These are phyloP conservation scores for Gypsophila paniculata DNA, from an alignment of 179 eudicot species.

Conservation along the genomic window DNA sequence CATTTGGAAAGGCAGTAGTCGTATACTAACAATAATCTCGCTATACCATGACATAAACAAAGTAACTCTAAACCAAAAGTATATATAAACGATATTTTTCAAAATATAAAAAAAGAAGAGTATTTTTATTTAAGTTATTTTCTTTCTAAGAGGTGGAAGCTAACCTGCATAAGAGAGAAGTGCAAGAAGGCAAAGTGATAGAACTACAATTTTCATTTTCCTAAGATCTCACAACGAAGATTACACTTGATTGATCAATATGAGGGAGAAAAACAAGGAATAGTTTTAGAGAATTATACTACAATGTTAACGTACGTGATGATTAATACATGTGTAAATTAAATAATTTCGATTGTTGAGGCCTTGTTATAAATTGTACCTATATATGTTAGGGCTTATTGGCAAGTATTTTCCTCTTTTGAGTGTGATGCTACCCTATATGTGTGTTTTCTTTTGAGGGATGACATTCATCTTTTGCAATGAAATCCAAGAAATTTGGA, in stretches of 20 bases:
- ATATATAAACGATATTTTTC: too few relatives aligned
- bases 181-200: conserved; percentile 23
- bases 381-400: neutral
- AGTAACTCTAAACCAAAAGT: too few relatives aligned
- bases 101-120: too few relatives aligned
- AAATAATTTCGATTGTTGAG: conserved; percentile 25
- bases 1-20: too few relatives aligned
- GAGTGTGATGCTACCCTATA: conserved; percentile 7
- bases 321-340: too few relatives aligned
- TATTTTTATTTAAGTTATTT: too few relatives aligned
- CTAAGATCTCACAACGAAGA: neutral
- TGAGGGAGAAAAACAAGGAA: neutral
- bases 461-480: conserved; percentile 20
- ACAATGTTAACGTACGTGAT: neutral
- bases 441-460: conserved; percentile 25
- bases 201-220: conserved; percentile 18
- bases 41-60: too few relatives aligned
- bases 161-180: conserved; percentile 30
- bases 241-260: neutral
- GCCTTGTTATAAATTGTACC: conserved; percentile 2
- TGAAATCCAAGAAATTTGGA: conserved; percentile 19
- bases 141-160: too few relatives aligned
- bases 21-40: too few relatives aligned
- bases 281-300: neutral
- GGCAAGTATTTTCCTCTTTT: neutral